Evolutionary conservation across 2,329 filamentous ascomycete genomes (phyloP), one percentile per base, ranked within the genome.

Genomic region (Colletotrichum incanum): DNA sequence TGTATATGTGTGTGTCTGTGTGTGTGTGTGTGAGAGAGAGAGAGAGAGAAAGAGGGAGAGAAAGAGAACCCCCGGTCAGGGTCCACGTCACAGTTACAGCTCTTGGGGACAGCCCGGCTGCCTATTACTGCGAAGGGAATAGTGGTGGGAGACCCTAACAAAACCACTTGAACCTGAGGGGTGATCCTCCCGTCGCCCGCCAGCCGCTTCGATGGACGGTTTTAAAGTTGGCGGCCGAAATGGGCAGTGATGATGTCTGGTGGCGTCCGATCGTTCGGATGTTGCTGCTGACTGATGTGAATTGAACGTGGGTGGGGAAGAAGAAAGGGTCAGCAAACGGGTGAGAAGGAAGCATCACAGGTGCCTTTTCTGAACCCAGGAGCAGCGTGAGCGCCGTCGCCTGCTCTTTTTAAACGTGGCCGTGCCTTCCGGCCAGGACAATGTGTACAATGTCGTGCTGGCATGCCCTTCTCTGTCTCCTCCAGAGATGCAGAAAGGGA

Each of bases 11-110:
- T 5, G 31, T 2, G 34, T 9, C 2, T 9, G 34, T 37, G 34
- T 37, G 34, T 8, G 59, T 37, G 43, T 26, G 12, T 23, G 43
- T 8, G 31, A 34, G 59, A 16, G n/a, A n/a, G 18, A 43, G 14
- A 20, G 8, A n/a, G 52, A 47, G 37, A 31, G 31, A 39, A 34
- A 28, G 43, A 50, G n/a, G n/a, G 52, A 47, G 37, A 31, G 31
- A 39, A 34, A 28, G 43, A 50, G n/a, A n/a, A n/a, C n/a, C n/a
- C 28, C 16, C 31, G n/a, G 31, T 14, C 34, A 58, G 60, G 67
- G 49, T 54, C 72, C 68, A 73, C 68, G 68, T 72, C 71, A 72
- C 52, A 63, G 68, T 67, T 31, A 54, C 58, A 52, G 68, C 62
- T 59, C 43, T 58, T n/a, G 54, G 65, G 69, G 34, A 62, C 34